Percentiles rank a stretch among this genome's conserved stretches.
These are phyloP conservation scores for Mycocentrospora acerina DNA, from an alignment of 2,329 filamentous ascomycete genomes.

Conservation along the genomic window DNA sequence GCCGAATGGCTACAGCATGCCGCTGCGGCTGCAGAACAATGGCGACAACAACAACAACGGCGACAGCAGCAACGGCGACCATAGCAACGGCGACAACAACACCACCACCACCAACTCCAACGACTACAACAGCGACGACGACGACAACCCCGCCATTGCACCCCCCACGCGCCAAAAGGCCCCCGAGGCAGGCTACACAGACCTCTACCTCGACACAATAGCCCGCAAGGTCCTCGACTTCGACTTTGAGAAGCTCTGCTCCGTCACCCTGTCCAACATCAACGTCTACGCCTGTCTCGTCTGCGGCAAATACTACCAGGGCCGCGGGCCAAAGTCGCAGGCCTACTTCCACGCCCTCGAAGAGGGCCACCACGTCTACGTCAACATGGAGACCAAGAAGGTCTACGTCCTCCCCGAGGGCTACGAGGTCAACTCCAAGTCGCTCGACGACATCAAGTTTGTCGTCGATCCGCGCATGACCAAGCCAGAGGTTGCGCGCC, in stretches of 20 bases:
- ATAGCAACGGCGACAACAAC: conserved; percentile 32
- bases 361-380: conserved; percentile 93
- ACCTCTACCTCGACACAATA: conserved; percentile 97
- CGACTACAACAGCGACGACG: conserved; percentile 29
- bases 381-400: conserved; percentile 93
- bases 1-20: conserved; percentile 35
- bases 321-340: conserved; percentile 88
- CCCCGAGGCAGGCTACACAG: conserved; percentile 84
- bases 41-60: conserved; percentile 34
- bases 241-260: conserved; percentile 98
- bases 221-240: conserved; percentile 91
- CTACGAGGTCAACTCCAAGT: conserved; percentile 93
- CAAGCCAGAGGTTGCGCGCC: conserved; percentile 73
- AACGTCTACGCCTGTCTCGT: conserved; percentile 98
- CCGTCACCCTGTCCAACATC: conserved; percentile 92
- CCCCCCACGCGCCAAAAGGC: conserved; percentile 69
- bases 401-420: conserved; percentile 93
- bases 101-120: no score
- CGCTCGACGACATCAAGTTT: conserved; percentile 96
- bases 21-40: conserved; percentile 25
- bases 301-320: conserved; percentile 97
- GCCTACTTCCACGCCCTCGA: conserved; percentile 98
- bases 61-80: conserved; percentile 42
- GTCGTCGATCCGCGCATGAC: conserved; percentile 89
- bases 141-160: conserved; percentile 43